A percentile compares a stretch with the other conserved stretches of the same genome.
These are phyloP conservation scores for Plasmodium chabaudi DNA, from an alignment of 169 alveolate genomes.

Conservation along the genomic window DNA sequence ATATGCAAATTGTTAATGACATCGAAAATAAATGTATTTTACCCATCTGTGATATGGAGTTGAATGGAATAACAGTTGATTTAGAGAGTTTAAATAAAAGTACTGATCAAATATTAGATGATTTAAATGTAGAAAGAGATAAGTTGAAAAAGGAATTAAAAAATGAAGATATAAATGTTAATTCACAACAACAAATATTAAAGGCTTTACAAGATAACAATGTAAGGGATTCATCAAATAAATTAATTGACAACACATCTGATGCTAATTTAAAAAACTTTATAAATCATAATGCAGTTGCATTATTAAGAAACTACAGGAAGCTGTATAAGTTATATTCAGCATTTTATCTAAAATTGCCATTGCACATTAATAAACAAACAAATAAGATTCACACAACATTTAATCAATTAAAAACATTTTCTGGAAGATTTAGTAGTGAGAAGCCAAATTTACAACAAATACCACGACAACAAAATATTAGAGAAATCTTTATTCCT, in stretches of 20 bases:
- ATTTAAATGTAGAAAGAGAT: conserved; percentile 77
- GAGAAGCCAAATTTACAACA: conserved; percentile 91
- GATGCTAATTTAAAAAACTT: conserved; percentile 85
- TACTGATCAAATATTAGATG: conserved; percentile 80
- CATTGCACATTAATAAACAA: conserved; percentile 83
- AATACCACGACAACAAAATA: conserved; percentile 88
- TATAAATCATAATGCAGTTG: conserved; percentile 85
- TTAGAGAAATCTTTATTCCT: conserved; percentile 90
- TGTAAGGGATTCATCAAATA: conserved; percentile 80
- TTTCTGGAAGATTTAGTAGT: conserved; percentile 91
- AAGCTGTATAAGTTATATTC: conserved; percentile 86
- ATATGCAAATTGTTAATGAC: conserved; percentile 82
- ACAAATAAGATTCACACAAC: conserved; percentile 88
- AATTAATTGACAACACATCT: conserved; percentile 85
- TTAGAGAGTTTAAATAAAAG: conserved; percentile 78
- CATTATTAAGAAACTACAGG: conserved; percentile 85
- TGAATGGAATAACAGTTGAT: conserved; percentile 88
- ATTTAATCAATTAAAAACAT: conserved; percentile 90
- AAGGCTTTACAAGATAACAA: conserved; percentile 82
- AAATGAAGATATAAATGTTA: conserved; percentile 80
- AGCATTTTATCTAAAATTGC: conserved; percentile 88
- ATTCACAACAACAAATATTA: conserved; percentile 88
- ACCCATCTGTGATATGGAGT: conserved; percentile 90
- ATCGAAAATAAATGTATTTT: conserved; percentile 87
- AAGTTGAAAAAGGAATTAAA: conserved; percentile 78